Evolutionary conservation across 2,329 filamentous ascomycete genomes (phyloP).

Genomic region (Penicillium sp.): DNA sequence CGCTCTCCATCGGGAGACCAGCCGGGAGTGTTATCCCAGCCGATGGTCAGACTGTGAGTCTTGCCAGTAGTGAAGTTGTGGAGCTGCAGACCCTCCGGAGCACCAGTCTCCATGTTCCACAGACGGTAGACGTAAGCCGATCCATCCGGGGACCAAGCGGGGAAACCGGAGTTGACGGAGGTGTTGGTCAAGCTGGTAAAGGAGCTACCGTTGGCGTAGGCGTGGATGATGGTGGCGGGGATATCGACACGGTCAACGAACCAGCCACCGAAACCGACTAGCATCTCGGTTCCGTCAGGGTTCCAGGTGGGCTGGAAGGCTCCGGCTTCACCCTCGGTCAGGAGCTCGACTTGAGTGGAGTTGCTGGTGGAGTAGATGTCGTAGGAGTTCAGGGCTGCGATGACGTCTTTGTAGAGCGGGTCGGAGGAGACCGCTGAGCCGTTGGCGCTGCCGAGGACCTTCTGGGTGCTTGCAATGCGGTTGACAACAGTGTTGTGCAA

Average conservation of each 20-base stretch:
- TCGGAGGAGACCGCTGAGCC: conserved; percentile 15
- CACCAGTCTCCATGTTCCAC: conserved; percentile 1
- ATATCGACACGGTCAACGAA: conserved; percentile 6
- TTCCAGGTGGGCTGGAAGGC: conserved; percentile 41
- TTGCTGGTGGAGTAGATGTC: conserved; percentile 7
- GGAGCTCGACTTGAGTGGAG: conserved; percentile 8
- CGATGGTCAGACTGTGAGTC: conserved; percentile 8
- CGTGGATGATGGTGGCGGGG: neutral
- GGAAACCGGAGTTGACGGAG: conserved; percentile 2
- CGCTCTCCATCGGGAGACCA: conserved; percentile 18
- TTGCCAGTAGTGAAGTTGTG: conserved; percentile 13
- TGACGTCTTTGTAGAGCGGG: conserved; percentile 29
- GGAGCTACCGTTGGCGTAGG: conserved; percentile 1
- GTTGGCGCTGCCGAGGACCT: conserved; percentile 30
- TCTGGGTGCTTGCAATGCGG: conserved; percentile 40
- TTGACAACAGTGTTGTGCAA: conserved; percentile 6
- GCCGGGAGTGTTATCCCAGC: conserved; percentile 18
- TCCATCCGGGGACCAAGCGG: conserved; percentile 17
- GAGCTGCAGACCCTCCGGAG: neutral
- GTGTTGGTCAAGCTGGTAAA: conserved; percentile 1
- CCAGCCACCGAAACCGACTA: conserved; percentile 6
- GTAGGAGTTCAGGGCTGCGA: conserved; percentile 10
- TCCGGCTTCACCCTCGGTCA: conserved; percentile 36
- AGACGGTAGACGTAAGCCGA: conserved; percentile 12
- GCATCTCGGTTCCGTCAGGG: conserved; percentile 40